Conservation (phyloP, 1,284 basidiomycete genomes). For the Rhodotorula sp. region DNA sequence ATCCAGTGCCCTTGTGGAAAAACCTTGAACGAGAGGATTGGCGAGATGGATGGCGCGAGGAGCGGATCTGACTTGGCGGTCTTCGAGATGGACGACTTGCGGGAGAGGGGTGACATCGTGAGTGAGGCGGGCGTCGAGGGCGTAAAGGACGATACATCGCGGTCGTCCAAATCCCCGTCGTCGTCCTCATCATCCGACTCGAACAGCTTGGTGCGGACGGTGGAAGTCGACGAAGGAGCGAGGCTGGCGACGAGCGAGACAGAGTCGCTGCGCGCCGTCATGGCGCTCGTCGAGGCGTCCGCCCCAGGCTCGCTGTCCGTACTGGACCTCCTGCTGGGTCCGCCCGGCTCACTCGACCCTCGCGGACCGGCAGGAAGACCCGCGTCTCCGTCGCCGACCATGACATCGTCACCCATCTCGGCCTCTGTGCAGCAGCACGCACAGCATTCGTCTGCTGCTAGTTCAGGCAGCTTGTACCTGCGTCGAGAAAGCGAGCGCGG, state of each 20-base stretch:
- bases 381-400: background rate
- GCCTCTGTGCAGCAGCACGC: slow-evolving; percentile 2
- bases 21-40: slow-evolving; percentile 3
- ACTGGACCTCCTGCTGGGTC: no score
- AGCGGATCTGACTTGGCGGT: slow-evolving; percentile 31
- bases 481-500: slow-evolving; percentile 6
- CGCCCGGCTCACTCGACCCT: no score
- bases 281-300: no score
- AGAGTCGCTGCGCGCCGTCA: background rate
- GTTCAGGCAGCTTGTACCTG: slow-evolving; percentile 7
- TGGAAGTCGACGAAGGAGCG: background rate
- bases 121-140: background rate
- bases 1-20: slow-evolving; percentile 14
- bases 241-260: slow-evolving; percentile 1
- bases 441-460: background rate
- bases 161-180: slow-evolving; percentile 4
- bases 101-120: background rate
- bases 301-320: no score
- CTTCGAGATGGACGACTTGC: slow-evolving; percentile 16
- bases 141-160: background rate
- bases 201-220: slow-evolving; percentile 3
- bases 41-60: slow-evolving; percentile 14
- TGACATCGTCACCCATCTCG: background rate
- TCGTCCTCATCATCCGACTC: slow-evolving; percentile 31
- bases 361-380: background rate